A percentile compares a stretch with the other conserved stretches of the same genome.
These are phyloP conservation scores for Penicillium arizonense DNA, from an alignment of 495 filamentous ascomycete genomes.

Conservation along the genomic window DNA sequence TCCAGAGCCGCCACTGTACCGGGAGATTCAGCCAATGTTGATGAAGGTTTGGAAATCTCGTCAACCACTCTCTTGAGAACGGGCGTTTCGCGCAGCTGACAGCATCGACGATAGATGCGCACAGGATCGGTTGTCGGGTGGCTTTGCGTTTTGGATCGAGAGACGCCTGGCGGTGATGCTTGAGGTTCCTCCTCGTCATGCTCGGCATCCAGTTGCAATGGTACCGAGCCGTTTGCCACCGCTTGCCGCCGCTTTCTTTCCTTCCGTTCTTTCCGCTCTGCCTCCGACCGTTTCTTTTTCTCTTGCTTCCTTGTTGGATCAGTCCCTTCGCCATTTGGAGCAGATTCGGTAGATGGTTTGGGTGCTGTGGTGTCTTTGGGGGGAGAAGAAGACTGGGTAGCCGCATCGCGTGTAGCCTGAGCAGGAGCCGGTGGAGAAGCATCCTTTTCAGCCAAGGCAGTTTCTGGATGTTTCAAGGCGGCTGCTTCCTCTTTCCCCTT, in stretches of 20 bases:
- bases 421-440: conserved; percentile 4
- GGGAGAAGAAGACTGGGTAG: conserved; percentile 1
- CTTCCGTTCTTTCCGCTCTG: conserved; percentile 80
- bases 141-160: conserved; percentile 54
- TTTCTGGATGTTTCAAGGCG: conserved; percentile 62
- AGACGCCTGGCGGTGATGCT: conserved; percentile 20
- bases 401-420: background rate
- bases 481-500: conserved; percentile 69
- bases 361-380: background rate
- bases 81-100: conserved; percentile 86
- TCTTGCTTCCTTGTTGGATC: conserved; percentile 72
- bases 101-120: conserved; percentile 91
- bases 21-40: conserved; percentile 55
- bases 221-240: conserved; percentile 77
- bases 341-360: conserved; percentile 21
- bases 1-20: conserved; percentile 80
- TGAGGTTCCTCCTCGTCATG: conserved; percentile 45
- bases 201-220: conserved; percentile 70
- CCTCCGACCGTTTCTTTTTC: conserved; percentile 89
- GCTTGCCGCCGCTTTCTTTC: conserved; percentile 77
- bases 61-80: conserved; percentile 85
- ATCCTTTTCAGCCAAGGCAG: conserved; percentile 58
- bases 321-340: conserved; percentile 38
- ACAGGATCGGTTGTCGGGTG: conserved; percentile 86
- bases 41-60: conserved; percentile 71